Evolutionary conservation across 2,329 filamentous ascomycete species (phyloP), one percentile per base, ranked within the genome.

Genomic region (Stagonosporopsis cucurbitacearum): DNA sequence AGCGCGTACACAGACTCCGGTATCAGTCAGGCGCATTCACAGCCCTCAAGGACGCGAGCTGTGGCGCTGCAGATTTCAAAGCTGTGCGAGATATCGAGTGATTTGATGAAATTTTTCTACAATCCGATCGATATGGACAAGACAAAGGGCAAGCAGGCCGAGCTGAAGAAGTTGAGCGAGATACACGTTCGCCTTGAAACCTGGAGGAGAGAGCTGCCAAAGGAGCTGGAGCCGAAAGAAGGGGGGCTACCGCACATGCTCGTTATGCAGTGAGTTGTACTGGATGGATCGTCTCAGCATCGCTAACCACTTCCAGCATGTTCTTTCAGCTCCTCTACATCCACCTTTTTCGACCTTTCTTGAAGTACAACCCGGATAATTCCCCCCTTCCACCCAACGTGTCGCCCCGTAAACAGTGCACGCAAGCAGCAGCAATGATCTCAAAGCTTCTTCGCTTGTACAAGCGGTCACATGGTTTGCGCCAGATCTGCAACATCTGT

Each of bases 311-410:
- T 4, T 5, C 20, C 67, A 97, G 93, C 79, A 98, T 98, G 93
- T 96, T 98, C 77, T 96, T 94, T 75, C 93, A 98, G 70, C 83
- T 98, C 0, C 87, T 97, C 42, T 96, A 96, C 71, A 96, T 98
- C 57, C 93, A 98, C 69, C 86, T 98, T 4, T 98, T 97, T 80
- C 87, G 94, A 5, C 94, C 95, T 0, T 98, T 98, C 71, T 83
- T 98, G 46, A 96, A 95, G 74, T 98, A 97, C 71, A 89, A 86
- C 3, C 91, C 90, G 44, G 80, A 85, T 6, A 88, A 87, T 1
- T 96, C 93, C 0, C 94, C 92, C 0, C 82, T 97, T 1, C 94
- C 93, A 3, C 79, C 87, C 2, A 92, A 96, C 67, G 90, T 97
- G 17, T 97, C 93, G 7, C 94, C 95, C 0, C 87, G 94, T 17